Evolutionary conservation across 371 early-diverging fungal genomes (phyloP), one percentile per base, ranked within the genome.

Genomic region (Dinochytrium kinnereticum): DNA sequence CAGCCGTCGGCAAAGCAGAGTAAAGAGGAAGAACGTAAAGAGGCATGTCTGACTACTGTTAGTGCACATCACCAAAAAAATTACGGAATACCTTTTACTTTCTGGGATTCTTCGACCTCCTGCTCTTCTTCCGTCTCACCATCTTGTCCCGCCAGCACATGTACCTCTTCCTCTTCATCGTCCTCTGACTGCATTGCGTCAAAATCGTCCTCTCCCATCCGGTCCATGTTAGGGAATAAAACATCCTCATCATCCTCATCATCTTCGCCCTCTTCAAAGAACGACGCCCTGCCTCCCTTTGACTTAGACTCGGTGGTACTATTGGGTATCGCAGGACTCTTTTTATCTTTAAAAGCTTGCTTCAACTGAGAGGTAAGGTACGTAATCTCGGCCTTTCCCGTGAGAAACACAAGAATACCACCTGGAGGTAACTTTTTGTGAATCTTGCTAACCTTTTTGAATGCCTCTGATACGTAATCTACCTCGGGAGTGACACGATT

Each of bases 331-430:
- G 64, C n/a, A 37, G 33, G 7, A 26, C 64, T n/a, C 72, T 61
- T 30, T 72, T 69, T 69, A 51, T 57, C 21, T 19, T 93, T 90
- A 72, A 91, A 95, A 31, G 68, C 76, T 61, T 67, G 64, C 0
- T 90, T 86, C 13, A 96, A 83, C 75, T 90, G 84, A 59, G 89
- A 88, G 68, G 91, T 90, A n/a, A 95, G 78, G 17, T 89, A 86
- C 38, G 86, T 89, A 34, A 97, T 95, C 80, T 98, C 98, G 37
- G 91, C 90, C 80, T 97, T 95, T 33, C 98, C 97, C 15, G 96
- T 94, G 79, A 96, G 77, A 77, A 97, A 97, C 13, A 95, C 91
- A 50, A 97, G 85, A 36, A 98, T 94, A 10, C 94, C 98, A 44
- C 98, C 98, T n/a, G 83, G 84, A 0, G 98, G 98, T 26, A 96